Conservation (phyloP, 768 basidiomycete genomes). For the Piloderma croceum region DNA sequence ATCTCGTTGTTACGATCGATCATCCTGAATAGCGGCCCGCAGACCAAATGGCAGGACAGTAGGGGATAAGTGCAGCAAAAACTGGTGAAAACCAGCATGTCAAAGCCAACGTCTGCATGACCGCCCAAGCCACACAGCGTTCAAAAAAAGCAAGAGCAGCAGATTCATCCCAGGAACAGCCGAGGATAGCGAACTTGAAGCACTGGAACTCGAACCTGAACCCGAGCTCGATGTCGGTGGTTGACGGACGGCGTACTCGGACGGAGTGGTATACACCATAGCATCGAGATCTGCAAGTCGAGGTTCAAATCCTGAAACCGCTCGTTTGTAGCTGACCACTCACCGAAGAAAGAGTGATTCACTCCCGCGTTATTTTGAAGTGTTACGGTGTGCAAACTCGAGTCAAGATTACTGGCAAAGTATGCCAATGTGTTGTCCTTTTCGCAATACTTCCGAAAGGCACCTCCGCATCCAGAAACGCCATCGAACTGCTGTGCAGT, state of each 20-base stretch:
- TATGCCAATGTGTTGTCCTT: conserved; percentile 38
- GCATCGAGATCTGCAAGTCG: conserved; percentile 35
- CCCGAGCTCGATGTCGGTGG: conserved; percentile 14
- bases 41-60: no score
- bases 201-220: no score
- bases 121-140: no score
- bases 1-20: no score
- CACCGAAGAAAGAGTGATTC: conserved; percentile 42
- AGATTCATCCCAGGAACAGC: no score
- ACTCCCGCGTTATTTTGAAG: conserved; percentile 37
- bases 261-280: conserved; percentile 39
- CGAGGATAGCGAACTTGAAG: no score
- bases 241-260: conserved; percentile 34
- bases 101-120: no score
- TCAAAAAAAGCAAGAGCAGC: no score
- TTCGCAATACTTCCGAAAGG: conserved; percentile 40
- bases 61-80: no score
- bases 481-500: conserved; percentile 32
- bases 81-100: no score
- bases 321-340: conserved; percentile 5
- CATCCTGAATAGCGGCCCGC: no score
- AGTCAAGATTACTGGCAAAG: conserved; percentile 38
- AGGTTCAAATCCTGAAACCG: background rate
- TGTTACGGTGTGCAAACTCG: conserved; percentile 31
- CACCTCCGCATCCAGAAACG: conserved; percentile 43